phyloP scores from a whole-genome alignment of 208 protist species.

The Crithidia expoeki region DNA sequence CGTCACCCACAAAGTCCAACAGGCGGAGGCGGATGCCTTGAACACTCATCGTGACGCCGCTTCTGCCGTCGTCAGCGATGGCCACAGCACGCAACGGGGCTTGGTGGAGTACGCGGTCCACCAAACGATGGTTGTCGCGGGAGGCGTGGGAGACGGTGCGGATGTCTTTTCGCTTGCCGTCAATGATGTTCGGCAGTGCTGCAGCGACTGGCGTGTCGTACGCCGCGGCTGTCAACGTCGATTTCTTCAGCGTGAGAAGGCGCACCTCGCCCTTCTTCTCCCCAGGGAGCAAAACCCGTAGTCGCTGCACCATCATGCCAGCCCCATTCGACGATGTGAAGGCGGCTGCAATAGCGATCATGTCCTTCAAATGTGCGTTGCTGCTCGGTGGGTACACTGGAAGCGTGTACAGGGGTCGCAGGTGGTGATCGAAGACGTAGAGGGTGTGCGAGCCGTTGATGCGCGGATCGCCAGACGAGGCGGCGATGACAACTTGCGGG shows the following conservation, averaged over 20 bases:
- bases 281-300: conserved; percentile 55
- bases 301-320: conserved; percentile 29
- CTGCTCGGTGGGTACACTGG: conserved; percentile 33
- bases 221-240: conserved; percentile 17
- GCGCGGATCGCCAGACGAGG: conserved; percentile 31
- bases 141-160: neutral
- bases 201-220: neutral
- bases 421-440: conserved; percentile 39
- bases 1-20: conserved; percentile 49
- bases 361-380: conserved; percentile 40
- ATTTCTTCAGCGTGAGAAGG: conserved; percentile 41
- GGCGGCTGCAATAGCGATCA: conserved; percentile 41
- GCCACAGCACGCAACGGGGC: conserved; percentile 58
- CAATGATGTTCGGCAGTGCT: neutral
- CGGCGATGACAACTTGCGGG: conserved; percentile 38
- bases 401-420: conserved; percentile 26
- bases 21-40: conserved; percentile 59
- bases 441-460: conserved; percentile 33
- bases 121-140: conserved; percentile 26
- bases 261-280: conserved; percentile 47
- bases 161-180: neutral
- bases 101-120: conserved; percentile 37
- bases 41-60: conserved; percentile 65
- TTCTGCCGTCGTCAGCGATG: conserved; percentile 58
- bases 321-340: conserved; percentile 32